Evolutionary conservation across 2,329 filamentous ascomycete species (phyloP), one percentile per base, ranked within the genome.

Genomic region (Calonectria ilicicola): DNA sequence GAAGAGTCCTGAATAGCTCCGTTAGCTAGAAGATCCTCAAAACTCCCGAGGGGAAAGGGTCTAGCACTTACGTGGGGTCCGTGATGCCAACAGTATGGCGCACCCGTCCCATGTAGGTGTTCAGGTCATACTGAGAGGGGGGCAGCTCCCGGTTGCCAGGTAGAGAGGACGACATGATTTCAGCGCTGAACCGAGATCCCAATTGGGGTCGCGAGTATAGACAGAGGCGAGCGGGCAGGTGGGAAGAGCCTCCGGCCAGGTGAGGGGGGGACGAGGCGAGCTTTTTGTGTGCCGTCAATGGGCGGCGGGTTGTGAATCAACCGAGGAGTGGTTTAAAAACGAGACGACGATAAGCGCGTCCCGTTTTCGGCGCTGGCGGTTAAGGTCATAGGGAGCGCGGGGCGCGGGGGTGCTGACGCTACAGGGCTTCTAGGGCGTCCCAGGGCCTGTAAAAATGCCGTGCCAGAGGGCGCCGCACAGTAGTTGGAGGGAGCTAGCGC

Each of bases 61-160:
- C 66, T 60, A 74, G 85, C 94, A 92, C 89, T 60, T 40, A 98
- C 96, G 96, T 97, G 78, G 97, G 97, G 88, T 99, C 97, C 82
- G 96, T 94, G 80, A 99, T 92, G 80, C 96, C 93, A 73, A 94
- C 93, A 21, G 95, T 93, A 87, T 99, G 96, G 86, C 91, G 91
- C 81, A 98, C 97, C 72, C 97, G 93, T 76, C 97, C 97, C 94
- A 94, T 97, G 87, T 99, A 99, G 58, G 96, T 98, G 82, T 86
- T 91, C 81, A 99, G 89, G 83, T 99, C 95, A 90, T 97, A 96
- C 85, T 95, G 95, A 67, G 97, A 99, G 69, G 92, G 91, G 74
- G 97, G 97, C 76, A 98, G 89, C 84, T 98, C 95, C 84, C 96
- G 93, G 80, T 86, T 86, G 72, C 92, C 92, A 62, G 91, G 91